phyloP scores from a whole-genome alignment of 306 rosid genomes.

The Begonia fuchsioides region DNA sequence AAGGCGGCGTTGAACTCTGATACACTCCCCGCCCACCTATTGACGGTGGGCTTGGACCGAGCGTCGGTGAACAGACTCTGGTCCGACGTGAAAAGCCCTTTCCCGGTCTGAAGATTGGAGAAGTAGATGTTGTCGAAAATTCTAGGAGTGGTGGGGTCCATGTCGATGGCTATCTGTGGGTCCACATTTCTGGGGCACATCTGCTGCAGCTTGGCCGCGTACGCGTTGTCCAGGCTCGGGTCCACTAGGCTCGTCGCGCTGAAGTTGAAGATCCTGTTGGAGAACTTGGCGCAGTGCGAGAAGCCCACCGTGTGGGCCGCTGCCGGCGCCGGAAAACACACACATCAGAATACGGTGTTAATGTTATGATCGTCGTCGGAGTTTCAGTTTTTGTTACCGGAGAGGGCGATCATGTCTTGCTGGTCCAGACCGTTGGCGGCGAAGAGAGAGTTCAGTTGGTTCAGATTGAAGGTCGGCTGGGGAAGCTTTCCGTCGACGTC shows the following conservation, averaged over 20 bases:
- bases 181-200: slow-evolving; percentile 50
- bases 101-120: slow-evolving; percentile 37
- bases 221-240: slow-evolving; percentile 23
- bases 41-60: slow-evolving; percentile 31
- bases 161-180: slow-evolving; percentile 43
- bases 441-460: slow-evolving; percentile 44
- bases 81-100: slow-evolving; percentile 49
- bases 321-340: slow-evolving; percentile 8
- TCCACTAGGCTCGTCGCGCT: slow-evolving; percentile 19
- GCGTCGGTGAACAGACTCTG: slow-evolving; percentile 35
- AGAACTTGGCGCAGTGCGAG: slow-evolving; percentile 39
- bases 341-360: background rate
- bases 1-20: slow-evolving; percentile 28
- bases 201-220: slow-evolving; percentile 21
- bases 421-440: slow-evolving; percentile 41
- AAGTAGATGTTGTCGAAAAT: slow-evolving; percentile 36
- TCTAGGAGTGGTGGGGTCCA: slow-evolving; percentile 46
- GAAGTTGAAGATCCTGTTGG: slow-evolving; percentile 36
- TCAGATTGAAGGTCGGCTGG: slow-evolving; percentile 32
- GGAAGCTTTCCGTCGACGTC: slow-evolving; percentile 43
- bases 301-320: slow-evolving; percentile 66
- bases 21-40: slow-evolving; percentile 23
- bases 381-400: slow-evolving; percentile 25
- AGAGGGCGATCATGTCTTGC: slow-evolving; percentile 54
- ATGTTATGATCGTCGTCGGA: no score